Base-by-base conservation (phyloP, 768 basidiomycete species). In the Lentinula edodes region DNA sequence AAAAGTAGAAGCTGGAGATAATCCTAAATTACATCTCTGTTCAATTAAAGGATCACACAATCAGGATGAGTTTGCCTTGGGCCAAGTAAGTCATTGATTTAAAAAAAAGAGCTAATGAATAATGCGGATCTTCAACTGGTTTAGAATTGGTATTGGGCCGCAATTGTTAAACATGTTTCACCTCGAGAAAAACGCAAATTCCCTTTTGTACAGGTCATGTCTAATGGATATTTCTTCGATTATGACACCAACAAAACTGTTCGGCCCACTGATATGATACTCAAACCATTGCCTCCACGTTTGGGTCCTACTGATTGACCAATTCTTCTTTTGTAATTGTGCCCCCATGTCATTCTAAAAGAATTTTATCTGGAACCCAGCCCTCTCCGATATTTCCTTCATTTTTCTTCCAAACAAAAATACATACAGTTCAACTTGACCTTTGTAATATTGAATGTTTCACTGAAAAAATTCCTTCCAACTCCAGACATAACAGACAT, bases 281-380 rank as follows among this genome's bases (percentile, higher is more conserved):
- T 48, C 3, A 20, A 48, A 23, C 7, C 46, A 48, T 7, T 20
- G 9, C 46, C 46, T 20, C 20, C 46, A 7, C 46, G 46, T 39
- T 39, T 79, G 78, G 28, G 28, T 28, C 28, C 28, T 28, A 28
- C 3, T 28, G 28, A 28, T 28, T 28, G 28, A 28, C 28, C 28
- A 28, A 28, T 28, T 28, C 28, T 28, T 28, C 28, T 28, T 28
- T 28, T 28, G 28, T 28, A 28, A 28, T 28, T 28, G 28, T 3
- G 28, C 28, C 3, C 3, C 28, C 28, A 28, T 28, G 28, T 3
- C 3, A 3, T 28, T 28, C 28, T 28, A 28, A 28, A 28, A 28
- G 28, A 28, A 28, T 28, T 28, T 28, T 28, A 28, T 28, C 28
- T 28, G 28, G 28, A 28, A 28, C 28, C 28, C 28, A 28, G 28